Evolutionary conservation across 2,329 filamentous ascomycete species (phyloP), one percentile per base, ranked within the genome.

Genomic region (Ceratocystis albifundus): DNA sequence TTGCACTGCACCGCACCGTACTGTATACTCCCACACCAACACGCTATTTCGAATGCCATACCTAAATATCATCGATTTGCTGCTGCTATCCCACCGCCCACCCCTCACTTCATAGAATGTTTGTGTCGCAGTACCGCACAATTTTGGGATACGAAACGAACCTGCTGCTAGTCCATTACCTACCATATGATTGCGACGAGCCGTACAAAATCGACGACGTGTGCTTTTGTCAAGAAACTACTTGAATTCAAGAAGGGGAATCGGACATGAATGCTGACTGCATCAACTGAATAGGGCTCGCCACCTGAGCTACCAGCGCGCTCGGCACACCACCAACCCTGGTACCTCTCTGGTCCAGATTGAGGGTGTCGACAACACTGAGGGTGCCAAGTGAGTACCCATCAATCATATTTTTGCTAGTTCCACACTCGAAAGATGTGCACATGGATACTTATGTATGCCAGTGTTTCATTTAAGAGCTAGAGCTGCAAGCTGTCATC

Each of bases 281-380:
- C 30, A 55, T 32, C 55, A 61, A 61, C 66, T 69, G 66, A 59
- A 63, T 66, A 95, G 90, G 90, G 93, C 91, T 84, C 92, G 91
- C 82, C 93, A 97, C 87, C 83, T 97, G 82, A 93, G 88, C 82
- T 96, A 96, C 85, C 88, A 96, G 85, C 89, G 93, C 80, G 88
- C 88, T 79, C 93, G 95, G 84, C 89, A 90, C 82, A 88, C 84
- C 81, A 91, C 87, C 77, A 91, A 89, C 84, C 88, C 93, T 74
- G 87, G 88, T 81, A 95, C 89, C 75, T 89, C 89, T 78, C 84
- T 97, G 81, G 88, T 99, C 82, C 94, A 96, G 87, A 96, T 99
- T 76, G 93, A 99, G 85, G 93, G 93, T 79, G 94, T 97, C 75
- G 91, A 96, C 75, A 85, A 89, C 84, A 86, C 88, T 76, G 83